phyloP scores from a whole-genome alignment of 495 filamentous ascomycete species.

The Annulohypoxylon bovei region DNA sequence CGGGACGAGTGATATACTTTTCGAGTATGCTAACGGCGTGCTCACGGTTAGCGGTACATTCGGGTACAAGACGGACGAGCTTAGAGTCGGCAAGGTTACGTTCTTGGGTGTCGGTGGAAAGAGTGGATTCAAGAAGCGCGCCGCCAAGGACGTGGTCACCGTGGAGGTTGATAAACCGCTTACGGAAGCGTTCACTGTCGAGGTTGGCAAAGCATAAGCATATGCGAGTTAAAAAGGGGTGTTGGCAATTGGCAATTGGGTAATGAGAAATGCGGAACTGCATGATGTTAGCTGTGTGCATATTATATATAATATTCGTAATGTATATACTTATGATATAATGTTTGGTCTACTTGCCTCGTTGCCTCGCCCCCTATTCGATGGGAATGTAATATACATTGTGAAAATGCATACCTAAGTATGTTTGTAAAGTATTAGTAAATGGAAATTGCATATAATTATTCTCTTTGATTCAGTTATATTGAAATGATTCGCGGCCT shows the following conservation, averaged over 20 bases:
- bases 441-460: neutral
- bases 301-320: constrained; percentile 5
- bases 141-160: constrained; percentile 12
- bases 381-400: neutral
- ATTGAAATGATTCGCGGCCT: too few species aligned
- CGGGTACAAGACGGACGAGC: constrained; percentile 54
- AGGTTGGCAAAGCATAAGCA: constrained; percentile 15
- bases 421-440: neutral
- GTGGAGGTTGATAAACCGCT: constrained; percentile 31
- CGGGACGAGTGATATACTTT: constrained; percentile 59
- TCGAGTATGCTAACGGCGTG: constrained; percentile 62
- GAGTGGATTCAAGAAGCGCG: constrained; percentile 1
- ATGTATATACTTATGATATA: constrained; percentile 21
- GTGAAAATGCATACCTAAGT: neutral
- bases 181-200: constrained; percentile 35
- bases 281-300: neutral
- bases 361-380: neutral
- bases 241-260: neutral
- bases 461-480: neutral
- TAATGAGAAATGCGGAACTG: constrained; percentile 3
- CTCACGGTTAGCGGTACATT: constrained; percentile 65
- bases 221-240: neutral
- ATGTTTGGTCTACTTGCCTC: neutral
- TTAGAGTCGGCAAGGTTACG: constrained; percentile 66
- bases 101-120: constrained; percentile 57